Evolutionary conservation across 108 stramenopile genomes (phyloP).

Genomic region (Nannochloropsis oceanica): DNA sequence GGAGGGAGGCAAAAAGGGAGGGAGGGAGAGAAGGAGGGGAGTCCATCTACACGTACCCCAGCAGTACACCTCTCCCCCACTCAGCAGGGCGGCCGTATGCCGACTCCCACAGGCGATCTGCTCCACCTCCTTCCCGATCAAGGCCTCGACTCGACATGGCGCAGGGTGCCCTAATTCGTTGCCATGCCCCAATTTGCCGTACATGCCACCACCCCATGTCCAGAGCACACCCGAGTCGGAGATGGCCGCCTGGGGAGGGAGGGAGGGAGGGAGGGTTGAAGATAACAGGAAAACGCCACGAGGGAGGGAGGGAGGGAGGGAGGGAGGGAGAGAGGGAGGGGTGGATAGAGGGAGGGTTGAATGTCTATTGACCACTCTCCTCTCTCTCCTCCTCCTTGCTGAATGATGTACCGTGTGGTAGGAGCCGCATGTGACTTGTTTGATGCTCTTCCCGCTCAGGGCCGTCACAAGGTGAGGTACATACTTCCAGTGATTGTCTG

Average conservation of each 20-base stretch:
- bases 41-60: conserved; percentile 32
- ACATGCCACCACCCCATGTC: conserved; percentile 91
- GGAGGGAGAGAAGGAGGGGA: neutral
- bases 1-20: neutral
- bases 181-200: conserved; percentile 85
- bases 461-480: neutral
- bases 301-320: neutral
- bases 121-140: conserved; percentile 43
- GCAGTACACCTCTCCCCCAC: conserved; percentile 41
- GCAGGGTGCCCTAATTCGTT: conserved; percentile 78
- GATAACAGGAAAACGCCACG: neutral
- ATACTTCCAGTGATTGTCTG: neutral
- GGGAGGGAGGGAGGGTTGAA: too few species aligned
- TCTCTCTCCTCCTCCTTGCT: neutral
- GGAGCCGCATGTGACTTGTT: neutral
- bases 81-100: conserved; percentile 63
- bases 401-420: neutral
- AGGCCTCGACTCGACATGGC: conserved; percentile 64
- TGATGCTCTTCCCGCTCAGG: neutral
- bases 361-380: neutral
- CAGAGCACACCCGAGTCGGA: conserved; percentile 68
- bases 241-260: too few species aligned
- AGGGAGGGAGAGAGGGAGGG: neutral
- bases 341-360: neutral
- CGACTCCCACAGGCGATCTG: conserved; percentile 82